Evolutionary conservation across 306 rosid genomes (phyloP), one percentile per base, ranked within the genome.

Genomic region (Oemleria cerasiformis): DNA sequence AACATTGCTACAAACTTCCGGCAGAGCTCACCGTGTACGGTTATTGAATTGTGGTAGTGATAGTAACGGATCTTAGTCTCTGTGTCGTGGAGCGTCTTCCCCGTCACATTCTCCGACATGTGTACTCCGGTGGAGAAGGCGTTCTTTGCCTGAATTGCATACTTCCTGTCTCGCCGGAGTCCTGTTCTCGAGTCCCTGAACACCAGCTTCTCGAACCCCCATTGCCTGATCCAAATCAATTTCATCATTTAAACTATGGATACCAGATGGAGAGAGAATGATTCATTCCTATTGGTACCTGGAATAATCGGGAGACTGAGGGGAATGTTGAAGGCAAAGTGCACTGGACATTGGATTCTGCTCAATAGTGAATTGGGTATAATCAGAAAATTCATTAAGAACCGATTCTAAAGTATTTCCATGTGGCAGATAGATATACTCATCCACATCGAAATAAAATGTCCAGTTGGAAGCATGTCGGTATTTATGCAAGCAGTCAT

Each of bases 21-120:
- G 71, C 80, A 81, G 14, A 68, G 63, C 47, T 81, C 85, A 4
- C 82, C 82, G 9, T 9, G 51, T 13, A 77, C 77, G 15, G 75
- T 38, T 34, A 81, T 81, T 49, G 82, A 69, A 58, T 71, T 78
- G 63, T 81, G 85, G 74, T 73, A 81, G 62, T 81, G 85, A 71
- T 77, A 81, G 63, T 81, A 81, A 16, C 79, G 74, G n/a, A 81
- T 81, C 69, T 50, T 73, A 13, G 76, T 67, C 74, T 81, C 85
- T 0, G 85, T 81, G 20, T 81, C 60, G 72, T 81, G 82, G 56
- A 66, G 50, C 10, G 82, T 81, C 38, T 77, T 81, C 7, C 85
- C 82, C 4, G 79, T 63, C 57, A 81, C 79, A 58, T 81, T 81
- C 64, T 81, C 82, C 5, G 85, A 81, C 85, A 81, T 81, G 82